Conservation (phyloP, 179 eudicot genomes). For the Silene vulgaris region DNA sequence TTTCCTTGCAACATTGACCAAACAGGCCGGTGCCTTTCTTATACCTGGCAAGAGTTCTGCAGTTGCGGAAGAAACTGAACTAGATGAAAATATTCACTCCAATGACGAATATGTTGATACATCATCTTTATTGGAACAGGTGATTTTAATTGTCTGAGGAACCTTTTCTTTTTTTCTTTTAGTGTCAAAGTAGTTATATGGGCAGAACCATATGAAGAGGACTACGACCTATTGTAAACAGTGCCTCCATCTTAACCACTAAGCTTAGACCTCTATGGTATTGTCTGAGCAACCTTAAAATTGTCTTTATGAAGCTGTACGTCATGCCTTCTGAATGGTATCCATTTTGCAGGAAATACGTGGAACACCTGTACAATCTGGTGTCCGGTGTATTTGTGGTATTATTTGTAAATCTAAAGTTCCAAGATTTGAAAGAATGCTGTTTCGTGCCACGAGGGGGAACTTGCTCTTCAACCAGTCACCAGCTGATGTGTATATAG, state of each 20-base stretch:
- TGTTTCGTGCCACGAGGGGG: constrained; percentile 98
- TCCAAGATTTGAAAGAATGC: constrained; percentile 57
- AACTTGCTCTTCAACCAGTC: constrained; percentile 98
- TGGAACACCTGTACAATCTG: constrained; percentile 67
- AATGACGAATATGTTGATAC: constrained; percentile 52
- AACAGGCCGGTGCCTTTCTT: constrained; percentile 90
- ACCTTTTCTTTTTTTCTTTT: neutral
- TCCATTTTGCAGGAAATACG: constrained; percentile 69
- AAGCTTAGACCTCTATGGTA: neutral
- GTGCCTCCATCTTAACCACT: neutral
- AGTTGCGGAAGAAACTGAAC: constrained; percentile 60
- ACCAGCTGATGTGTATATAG: constrained; percentile 67
- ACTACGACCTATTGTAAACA: neutral
- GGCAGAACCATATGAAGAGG: neutral
- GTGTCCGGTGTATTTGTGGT: constrained; percentile 87
- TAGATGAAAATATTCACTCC: constrained; percentile 62
- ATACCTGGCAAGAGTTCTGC: constrained; percentile 58
- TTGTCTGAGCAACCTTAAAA: constrained; percentile 12
- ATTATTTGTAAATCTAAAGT: constrained; percentile 61
- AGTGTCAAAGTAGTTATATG: neutral
- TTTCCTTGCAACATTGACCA: constrained; percentile 17
- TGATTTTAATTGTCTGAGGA: constrained; percentile 20
- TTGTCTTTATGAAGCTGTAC: constrained; percentile 22
- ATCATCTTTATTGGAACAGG: constrained; percentile 79
- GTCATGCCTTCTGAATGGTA: constrained; percentile 18